These are phyloP conservation scores for Myxozyma lipomycoides DNA, from an alignment of 805 yeast genomes.

Conservation along the genomic window DNA sequence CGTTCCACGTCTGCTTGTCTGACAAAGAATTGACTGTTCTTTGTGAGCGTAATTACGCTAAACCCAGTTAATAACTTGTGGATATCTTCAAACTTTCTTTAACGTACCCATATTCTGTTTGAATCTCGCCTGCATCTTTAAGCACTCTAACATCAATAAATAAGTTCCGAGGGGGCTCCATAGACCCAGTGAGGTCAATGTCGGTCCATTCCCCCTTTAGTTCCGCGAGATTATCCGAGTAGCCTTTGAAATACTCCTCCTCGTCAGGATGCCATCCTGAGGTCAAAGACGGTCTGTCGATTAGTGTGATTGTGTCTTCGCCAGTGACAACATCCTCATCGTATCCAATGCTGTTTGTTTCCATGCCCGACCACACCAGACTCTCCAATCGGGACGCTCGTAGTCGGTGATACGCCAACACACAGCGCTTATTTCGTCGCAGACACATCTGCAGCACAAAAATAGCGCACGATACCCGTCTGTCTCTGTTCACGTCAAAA, in stretches of 20 bases:
- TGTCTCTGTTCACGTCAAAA: slow-evolving; percentile 32
- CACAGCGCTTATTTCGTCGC: slow-evolving; percentile 84
- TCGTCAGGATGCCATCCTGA: slow-evolving; percentile 62
- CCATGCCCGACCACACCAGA: slow-evolving; percentile 31
- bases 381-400: slow-evolving; percentile 60
- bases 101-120: slow-evolving; percentile 80
- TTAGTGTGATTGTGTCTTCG: slow-evolving; percentile 1
- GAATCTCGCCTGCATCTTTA: slow-evolving; percentile 94
- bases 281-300: slow-evolving; percentile 29
- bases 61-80: slow-evolving; percentile 1
- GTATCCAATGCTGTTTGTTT: slow-evolving; percentile 29
- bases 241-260: slow-evolving; percentile 68
- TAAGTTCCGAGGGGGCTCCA: slow-evolving; percentile 86
- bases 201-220: slow-evolving; percentile 78
- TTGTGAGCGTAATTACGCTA: slow-evolving; percentile 78
- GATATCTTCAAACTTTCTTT: not conserved
- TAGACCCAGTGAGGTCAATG: slow-evolving; percentile 79
- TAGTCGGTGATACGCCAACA: slow-evolving; percentile 74
- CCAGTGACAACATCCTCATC: slow-evolving; percentile 39
- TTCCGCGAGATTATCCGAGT: slow-evolving; percentile 66
- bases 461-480: slow-evolving; percentile 37
- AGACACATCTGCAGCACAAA: slow-evolving; percentile 71
- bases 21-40: slow-evolving; percentile 91
- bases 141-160: slow-evolving; percentile 91
- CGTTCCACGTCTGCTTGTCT: slow-evolving; percentile 92